Percentiles rank a stretch among this genome's conserved stretches.
Evolutionary conservation across 2,329 filamentous ascomycete genomes (phyloP).

Genomic region (Penicillium fuscoglaucum): DNA sequence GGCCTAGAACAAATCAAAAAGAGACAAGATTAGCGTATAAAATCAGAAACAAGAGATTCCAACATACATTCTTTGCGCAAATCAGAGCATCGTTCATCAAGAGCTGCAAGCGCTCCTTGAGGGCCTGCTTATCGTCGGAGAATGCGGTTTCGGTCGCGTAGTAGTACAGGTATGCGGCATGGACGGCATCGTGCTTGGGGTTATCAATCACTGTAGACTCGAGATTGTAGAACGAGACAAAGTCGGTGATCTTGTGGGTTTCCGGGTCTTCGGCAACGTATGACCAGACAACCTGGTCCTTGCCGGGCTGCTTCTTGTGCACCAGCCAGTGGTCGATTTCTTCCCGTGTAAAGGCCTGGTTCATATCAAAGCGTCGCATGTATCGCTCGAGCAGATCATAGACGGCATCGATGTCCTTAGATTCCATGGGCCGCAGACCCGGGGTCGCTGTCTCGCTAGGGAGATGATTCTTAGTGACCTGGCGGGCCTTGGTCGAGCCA

Average conservation of each 20-base stretch:
- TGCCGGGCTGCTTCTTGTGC: constrained; percentile 62
- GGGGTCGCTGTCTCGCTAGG: constrained; percentile 70
- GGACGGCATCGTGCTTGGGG: constrained; percentile 73
- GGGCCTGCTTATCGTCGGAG: constrained; percentile 51
- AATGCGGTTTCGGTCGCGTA: constrained; percentile 86
- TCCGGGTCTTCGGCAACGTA: constrained; percentile 79
- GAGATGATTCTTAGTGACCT: constrained; percentile 82
- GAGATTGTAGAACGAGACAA: constrained; percentile 94
- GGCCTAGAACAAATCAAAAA: constrained; percentile 40
- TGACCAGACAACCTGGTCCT: constrained; percentile 86
- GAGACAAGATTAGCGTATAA: constrained; percentile 1
- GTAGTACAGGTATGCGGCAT: constrained; percentile 95
- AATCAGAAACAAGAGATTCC: not conserved
- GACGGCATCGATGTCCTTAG: constrained; percentile 74
- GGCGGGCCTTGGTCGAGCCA: constrained; percentile 79
- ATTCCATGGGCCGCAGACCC: constrained; percentile 77
- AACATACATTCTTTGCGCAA: constrained; percentile 70
- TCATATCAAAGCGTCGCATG: constrained; percentile 76
- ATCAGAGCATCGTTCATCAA: constrained; percentile 84
- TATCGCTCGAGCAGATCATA: constrained; percentile 74
- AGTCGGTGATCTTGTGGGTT: constrained; percentile 85
- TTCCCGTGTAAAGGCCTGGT: constrained; percentile 74
- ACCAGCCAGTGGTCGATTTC: constrained; percentile 89
- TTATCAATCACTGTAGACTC: constrained; percentile 89
- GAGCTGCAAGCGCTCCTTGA: constrained; percentile 77